These are phyloP conservation scores for Pochonia chlamydosporia DNA, from an alignment of 2,329 filamentous ascomycete species.

Conservation along the genomic window DNA sequence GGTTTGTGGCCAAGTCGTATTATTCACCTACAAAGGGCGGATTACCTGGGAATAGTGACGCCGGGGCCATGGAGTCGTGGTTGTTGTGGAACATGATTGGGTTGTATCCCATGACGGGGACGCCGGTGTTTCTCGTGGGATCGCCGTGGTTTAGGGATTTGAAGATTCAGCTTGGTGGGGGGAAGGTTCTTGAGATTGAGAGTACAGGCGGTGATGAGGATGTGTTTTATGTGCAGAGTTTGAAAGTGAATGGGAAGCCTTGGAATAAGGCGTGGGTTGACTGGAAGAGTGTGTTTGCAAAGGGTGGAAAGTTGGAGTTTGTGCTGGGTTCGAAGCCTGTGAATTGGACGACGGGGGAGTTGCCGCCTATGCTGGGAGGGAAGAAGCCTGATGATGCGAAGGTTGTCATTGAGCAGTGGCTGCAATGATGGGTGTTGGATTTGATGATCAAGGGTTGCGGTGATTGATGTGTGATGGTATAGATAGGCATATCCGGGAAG, in stretches of 20 bases:
- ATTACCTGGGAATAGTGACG: no score
- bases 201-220: slow-evolving; percentile 42
- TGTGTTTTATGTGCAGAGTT: slow-evolving; percentile 57
- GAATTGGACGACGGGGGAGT: slow-evolving; percentile 53
- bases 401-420: slow-evolving; percentile 9
- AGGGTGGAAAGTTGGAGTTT: slow-evolving; percentile 59
- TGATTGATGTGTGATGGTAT: no score
- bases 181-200: slow-evolving; percentile 49
- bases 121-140: slow-evolving; percentile 61
- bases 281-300: slow-evolving; percentile 60
- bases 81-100: no score
- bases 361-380: slow-evolving; percentile 55
- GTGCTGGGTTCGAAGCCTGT: slow-evolving; percentile 47
- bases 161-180: slow-evolving; percentile 50
- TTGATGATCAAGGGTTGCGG: neutral
- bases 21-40: no score
- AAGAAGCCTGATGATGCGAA: slow-evolving; percentile 9
- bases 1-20: no score
- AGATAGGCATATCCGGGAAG: no score
- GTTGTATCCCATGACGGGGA: slow-evolving; percentile 62
- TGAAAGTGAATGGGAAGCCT: slow-evolving; percentile 56
- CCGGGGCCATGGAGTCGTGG: no score
- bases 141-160: slow-evolving; percentile 58
- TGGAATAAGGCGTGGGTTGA: slow-evolving; percentile 62
- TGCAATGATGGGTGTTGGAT: no score